Evolutionary conservation across 208 protist species (phyloP), one percentile per base, ranked within the genome.

Genomic region (Porcisia deanei): DNA sequence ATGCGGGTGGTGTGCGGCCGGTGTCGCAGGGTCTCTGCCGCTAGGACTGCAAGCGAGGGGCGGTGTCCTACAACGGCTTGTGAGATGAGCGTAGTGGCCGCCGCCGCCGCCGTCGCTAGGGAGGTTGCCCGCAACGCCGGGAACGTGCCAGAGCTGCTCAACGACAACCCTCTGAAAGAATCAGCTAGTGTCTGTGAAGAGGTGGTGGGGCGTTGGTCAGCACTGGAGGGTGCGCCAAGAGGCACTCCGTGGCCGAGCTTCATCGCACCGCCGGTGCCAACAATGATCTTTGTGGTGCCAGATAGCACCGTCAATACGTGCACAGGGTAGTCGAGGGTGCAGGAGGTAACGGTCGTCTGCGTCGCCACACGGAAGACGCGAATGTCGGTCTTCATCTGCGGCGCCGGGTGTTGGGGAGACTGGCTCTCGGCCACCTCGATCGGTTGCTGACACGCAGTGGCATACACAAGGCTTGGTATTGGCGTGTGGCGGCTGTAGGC

Each of bases 321-420:
- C 4, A 77, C 78, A 2, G 78, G 78, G 67, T 82, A 82, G 68
- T 71, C 78, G 52, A 82, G 78, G 25, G 58, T 74, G 72, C 78
- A 82, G 39, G 66, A 82, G n/a, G 78, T 49, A 8, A 77, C 72
- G 9, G 70, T 75, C 18, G 71, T 77, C 41, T 82, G 54, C 52
- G 71, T 70, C 18, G 64, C 78, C 0, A 82, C 37, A 43, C 73
- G 78, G 14, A 63, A 73, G 16, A 82, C 71, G 37, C 71, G 78
- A 53, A 82, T 34, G 22, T 71, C 67, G 0, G 72, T 77, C 47
- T 49, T 67, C 30, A 53, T 47, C 5, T 55, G 52, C 30, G 16
- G 39, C 22, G 16, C 63, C 37, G 41, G 22, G 7, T 8, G 9
- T 30, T 14, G 41, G 3, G 22, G 63, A 43, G 18, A 30, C 41